Evolutionary conservation across 2,329 filamentous ascomycete species (phyloP), one percentile per base, ranked within the genome.

Genomic region (Trichoderma atrobrunneum): DNA sequence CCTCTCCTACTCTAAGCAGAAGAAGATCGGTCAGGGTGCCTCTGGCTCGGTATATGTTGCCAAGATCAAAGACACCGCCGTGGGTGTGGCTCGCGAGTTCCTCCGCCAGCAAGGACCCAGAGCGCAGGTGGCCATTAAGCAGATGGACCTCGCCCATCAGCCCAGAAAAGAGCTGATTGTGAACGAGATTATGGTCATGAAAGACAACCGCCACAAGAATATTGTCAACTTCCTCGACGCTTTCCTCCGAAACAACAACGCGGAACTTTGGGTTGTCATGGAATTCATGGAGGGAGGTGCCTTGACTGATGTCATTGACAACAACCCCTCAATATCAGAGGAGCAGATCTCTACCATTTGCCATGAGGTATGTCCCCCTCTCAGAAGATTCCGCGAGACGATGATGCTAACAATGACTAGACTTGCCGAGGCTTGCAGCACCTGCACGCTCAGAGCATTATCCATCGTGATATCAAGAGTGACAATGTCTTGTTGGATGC

Each of bases 121-220:
- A 74, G 93, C 93, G 64, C 94, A 98, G 80, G 96, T 99, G 74
- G 96, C 96, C 56, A 99, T 99, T 81, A 99, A 99, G 85, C 96
- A 99, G 84, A 99, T 99, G 96, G 96, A 99, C 84, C 89, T 99
- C 71, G 94, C 95, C 65, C 96, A 97, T 80, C 96, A 99, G 82
- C 96, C 96, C 62, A 89, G 96, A 72, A 99, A 99, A 86, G 96
- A 99, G 83, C 85, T 99, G 78, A 99, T 99, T 79, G 96, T 99
- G 68, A 99, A 99, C 82, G 96, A 99, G 80, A 99, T 99, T 79
- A 97, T 99, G 85, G 96, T 99, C 73, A 99, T 99, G 96, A 98
- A 98, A 85, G 96, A 99, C 84, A 97, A 94, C 86, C 93, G 95
- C 80, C 96, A 99, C 82, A 91, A 92, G 73, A 99, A 99, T 83